Conservation (phyloP, 495 filamentous ascomycete species). For the Echria macrotheca region DNA sequence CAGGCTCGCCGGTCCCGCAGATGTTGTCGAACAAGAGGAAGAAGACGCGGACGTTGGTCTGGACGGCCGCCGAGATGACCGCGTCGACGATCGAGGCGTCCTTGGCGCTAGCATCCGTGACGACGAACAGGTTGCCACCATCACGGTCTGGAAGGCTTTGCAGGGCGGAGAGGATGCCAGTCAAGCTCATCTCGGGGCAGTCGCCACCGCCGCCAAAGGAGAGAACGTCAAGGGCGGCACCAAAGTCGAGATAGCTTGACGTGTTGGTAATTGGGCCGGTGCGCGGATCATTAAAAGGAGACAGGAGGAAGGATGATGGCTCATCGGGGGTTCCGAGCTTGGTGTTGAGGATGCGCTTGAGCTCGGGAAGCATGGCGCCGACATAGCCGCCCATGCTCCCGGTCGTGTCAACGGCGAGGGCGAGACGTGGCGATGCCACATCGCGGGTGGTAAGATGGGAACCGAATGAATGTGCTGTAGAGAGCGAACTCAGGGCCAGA, state of each 20-base stretch:
- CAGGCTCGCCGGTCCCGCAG: conserved; percentile 4
- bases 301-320: neutral
- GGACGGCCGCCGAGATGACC: neutral
- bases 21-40: conserved; percentile 7
- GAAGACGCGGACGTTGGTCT: neutral
- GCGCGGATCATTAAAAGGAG: neutral
- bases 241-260: neutral
- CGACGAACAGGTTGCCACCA: conserved; percentile 4
- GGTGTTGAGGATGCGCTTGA: neutral
- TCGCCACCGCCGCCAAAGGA: neutral
- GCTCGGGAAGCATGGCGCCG: neutral
- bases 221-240: neutral
- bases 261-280: neutral
- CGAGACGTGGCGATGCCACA: neutral
- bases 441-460: neutral
- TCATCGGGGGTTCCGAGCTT: neutral
- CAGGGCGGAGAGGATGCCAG: neutral
- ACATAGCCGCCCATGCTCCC: conserved; percentile 11
- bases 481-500: no score
- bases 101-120: conserved; percentile 10
- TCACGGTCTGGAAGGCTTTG: neutral
- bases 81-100: neutral
- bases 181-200: conserved; percentile 3
- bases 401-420: conserved; percentile 9
- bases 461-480: neutral